Base-by-base conservation (phyloP, 257 asterid genomes). In the Ajuga chamaepitys region DNA sequence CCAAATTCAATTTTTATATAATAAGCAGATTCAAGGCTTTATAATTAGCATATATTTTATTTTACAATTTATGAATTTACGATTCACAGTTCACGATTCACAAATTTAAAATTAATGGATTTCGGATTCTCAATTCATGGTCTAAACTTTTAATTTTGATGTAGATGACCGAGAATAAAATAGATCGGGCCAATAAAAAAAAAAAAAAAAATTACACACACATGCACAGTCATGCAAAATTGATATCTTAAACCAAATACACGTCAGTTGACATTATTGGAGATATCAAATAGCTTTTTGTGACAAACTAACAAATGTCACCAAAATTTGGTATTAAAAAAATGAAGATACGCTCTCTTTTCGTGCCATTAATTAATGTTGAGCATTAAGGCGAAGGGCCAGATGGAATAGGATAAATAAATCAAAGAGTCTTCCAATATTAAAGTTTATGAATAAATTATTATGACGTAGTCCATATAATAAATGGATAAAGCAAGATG, bases 341-440 rank as follows among this genome's bases (percentile, higher is more conserved):
- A 32, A 18, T 22, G 21, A 46, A 20, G 45, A 69, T 55, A 40
- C 52, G 59, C 44, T 20, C 24, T 55, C 35, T 53, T 59, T 74
- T 46, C 7, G 40, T 55, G 51, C 67, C 69, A 72, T 9, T 50
- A 65, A 35, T 28, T 25, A 66, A 50, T 67, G 32, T 73, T 66
- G 54, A 55, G 61, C 63, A 61, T 37, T 30, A 54, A 46, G 66
- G 54, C 68, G 66, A 14, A 26, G 62, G 7, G 56, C n/a, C 46
- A 62, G 57, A 47, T 74, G 60, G 65, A 41, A 32, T 37, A 30
- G 54, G 32, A 61, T 59, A 32, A 34, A 9, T 35, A 24, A 59
- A 54, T 21, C 26, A 47, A 66, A 26, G 58, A 34, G 46, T 37
- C n/a, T 55, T 62, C 67, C 53, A 46, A 28, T 58, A 28, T n/a